These are phyloP conservation scores for Leccinum uliginosum DNA, from an alignment of 768 basidiomycete species.

Conservation along the genomic window DNA sequence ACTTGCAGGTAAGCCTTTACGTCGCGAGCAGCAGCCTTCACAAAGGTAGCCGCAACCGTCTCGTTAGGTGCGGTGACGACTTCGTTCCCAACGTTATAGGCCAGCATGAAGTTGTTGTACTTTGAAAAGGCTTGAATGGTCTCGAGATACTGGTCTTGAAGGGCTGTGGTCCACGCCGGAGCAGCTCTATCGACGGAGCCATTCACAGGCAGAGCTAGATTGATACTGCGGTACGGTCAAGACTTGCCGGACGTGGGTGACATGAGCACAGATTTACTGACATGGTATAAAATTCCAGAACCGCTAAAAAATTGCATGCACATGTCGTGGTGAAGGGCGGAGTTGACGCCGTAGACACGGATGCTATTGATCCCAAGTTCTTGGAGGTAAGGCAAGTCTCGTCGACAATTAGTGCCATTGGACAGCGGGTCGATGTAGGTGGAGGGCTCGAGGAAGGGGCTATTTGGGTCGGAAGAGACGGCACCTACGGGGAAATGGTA, in stretches of 20 bases:
- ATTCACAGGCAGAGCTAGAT: conserved; percentile 79
- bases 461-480: conserved; percentile 43
- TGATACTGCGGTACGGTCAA: conserved; percentile 52
- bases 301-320: conserved; percentile 79
- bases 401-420: conserved; percentile 57
- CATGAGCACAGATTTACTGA: conserved; percentile 38
- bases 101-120: conserved; percentile 89
- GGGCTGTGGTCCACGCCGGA: conserved; percentile 77
- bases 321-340: conserved; percentile 75
- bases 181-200: conserved; percentile 73
- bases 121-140: conserved; percentile 79
- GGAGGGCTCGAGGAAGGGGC: conserved; percentile 66
- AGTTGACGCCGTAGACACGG: conserved; percentile 83
- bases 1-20: conserved; percentile 77
- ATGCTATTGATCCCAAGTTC: conserved; percentile 77
- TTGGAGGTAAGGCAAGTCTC: conserved; percentile 76
- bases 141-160: conserved; percentile 71
- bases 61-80: conserved; percentile 49
- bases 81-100: conserved; percentile 90
- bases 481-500: conserved; percentile 31
- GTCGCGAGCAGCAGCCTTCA: conserved; percentile 91
- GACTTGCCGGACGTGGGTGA: no score
- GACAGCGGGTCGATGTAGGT: conserved; percentile 80
- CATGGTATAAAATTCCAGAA: conserved; percentile 89
- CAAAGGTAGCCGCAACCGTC: conserved; percentile 67